Evolutionary conservation across 2,329 filamentous ascomycete genomes (phyloP).

Genomic region (Colletotrichum sp.): DNA sequence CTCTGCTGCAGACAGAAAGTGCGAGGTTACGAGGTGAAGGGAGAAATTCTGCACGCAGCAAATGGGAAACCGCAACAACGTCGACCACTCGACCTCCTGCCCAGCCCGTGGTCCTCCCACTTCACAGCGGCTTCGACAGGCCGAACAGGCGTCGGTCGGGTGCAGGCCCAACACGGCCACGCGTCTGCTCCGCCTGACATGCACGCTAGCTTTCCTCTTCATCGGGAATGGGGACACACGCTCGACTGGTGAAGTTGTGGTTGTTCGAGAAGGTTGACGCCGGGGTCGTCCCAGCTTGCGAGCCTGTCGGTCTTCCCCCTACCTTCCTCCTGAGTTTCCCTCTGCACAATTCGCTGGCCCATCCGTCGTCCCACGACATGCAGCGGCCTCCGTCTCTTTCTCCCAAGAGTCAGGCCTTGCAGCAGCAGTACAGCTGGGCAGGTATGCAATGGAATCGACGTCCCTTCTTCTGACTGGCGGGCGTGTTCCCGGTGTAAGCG

Average conservation of each 20-base stretch:
- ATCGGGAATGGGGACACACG: background rate
- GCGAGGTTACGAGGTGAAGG: background rate
- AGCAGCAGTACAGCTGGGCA: background rate
- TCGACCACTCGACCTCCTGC: background rate
- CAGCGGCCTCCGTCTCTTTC: background rate
- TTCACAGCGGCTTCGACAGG: background rate
- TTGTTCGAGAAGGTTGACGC: background rate
- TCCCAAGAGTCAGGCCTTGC: background rate
- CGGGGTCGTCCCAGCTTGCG: conserved; percentile 1
- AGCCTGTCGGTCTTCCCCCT: conserved; percentile 3
- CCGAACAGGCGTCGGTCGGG: background rate
- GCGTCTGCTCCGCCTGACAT: conserved; percentile 15
- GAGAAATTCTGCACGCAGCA: background rate
- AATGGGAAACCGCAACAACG: background rate
- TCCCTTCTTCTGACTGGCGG: background rate
- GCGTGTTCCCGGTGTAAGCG: background rate
- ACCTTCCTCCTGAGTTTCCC: background rate
- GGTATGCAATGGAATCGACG: background rate
- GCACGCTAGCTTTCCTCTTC: background rate
- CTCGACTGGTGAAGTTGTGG: background rate
- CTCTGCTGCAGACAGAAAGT: background rate
- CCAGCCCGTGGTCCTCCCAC: background rate
- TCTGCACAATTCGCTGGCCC: background rate
- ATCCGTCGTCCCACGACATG: background rate
- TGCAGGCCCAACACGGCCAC: background rate